phyloP scores from a whole-genome alignment of 208 protist species.

The Trypanosoma theileri region DNA sequence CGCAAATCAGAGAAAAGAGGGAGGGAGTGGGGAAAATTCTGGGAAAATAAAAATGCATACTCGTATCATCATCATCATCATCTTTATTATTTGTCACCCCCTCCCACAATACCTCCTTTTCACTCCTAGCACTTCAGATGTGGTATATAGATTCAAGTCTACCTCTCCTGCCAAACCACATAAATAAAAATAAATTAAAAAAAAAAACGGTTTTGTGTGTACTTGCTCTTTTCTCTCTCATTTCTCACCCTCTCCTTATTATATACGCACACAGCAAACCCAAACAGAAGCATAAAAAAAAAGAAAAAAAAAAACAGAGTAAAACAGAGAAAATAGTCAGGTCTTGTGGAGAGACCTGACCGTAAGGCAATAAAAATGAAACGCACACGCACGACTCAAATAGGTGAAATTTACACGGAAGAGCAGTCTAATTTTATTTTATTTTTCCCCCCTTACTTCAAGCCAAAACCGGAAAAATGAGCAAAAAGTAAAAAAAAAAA shows the following conservation, averaged over 20 bases:
- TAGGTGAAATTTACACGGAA: no score
- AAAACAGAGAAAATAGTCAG: background rate
- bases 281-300: constrained; percentile 4
- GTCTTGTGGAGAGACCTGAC: background rate
- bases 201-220: no score
- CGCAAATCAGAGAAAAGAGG: no score
- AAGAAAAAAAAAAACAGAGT: background rate
- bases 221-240: background rate
- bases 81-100: background rate
- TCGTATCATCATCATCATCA: no score
- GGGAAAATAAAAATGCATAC: no score
- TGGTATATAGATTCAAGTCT: no score
- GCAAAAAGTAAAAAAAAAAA: constrained; percentile 10
- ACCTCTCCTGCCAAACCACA: no score
- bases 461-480: constrained; percentile 5
- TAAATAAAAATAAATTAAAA: no score
- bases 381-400: background rate
- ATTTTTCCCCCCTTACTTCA: background rate
- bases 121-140: no score
- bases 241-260: background rate
- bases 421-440: background rate
- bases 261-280: background rate
- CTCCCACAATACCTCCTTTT: background rate
- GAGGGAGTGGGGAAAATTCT: no score
- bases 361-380: background rate